These are phyloP conservation scores for Cubamyces lactineus DNA, from an alignment of 768 basidiomycete genomes.

Conservation along the genomic window DNA sequence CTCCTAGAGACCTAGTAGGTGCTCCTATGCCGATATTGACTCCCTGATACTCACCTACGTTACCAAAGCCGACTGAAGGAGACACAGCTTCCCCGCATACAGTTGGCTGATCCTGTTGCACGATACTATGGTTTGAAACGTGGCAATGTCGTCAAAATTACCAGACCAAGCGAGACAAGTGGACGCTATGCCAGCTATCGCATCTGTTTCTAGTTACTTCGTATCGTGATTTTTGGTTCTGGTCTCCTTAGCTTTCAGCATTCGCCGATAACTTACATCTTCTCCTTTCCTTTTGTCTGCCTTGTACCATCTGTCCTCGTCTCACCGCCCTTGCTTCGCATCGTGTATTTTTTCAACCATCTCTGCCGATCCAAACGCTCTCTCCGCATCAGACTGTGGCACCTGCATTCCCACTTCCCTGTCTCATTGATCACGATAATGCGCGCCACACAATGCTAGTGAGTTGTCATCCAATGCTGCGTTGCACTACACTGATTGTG, in stretches of 20 bases:
- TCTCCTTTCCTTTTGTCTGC: constrained; percentile 3
- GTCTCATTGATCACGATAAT: not conserved
- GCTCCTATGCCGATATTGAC: constrained; percentile 1
- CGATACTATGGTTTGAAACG: constrained; percentile 95
- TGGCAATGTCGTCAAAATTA: constrained; percentile 98
- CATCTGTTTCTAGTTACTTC: constrained; percentile 69
- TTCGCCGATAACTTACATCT: not conserved
- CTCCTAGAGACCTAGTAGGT: constrained; percentile 93
- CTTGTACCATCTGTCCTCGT: constrained; percentile 17
- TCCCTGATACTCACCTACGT: constrained; percentile 6
- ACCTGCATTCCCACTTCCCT: not conserved
- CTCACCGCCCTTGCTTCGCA: constrained; percentile 11
- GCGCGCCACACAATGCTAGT: not conserved
- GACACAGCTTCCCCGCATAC: constrained; percentile 96
- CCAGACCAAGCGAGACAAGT: constrained; percentile 93
- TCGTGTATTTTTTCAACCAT: constrained; percentile 12
- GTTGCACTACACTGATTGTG: too few relatives aligned
- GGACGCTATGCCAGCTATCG: constrained; percentile 93
- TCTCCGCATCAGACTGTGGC: not conserved
- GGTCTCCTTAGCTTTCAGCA: not conserved
- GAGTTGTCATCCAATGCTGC: not conserved
- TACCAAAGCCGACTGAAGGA: constrained; percentile 89
- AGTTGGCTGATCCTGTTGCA: constrained; percentile 95
- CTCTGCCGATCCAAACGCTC: not conserved
- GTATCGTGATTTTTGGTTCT: constrained; percentile 13